Evolutionary conservation across 139 green algal genomes (phyloP).

Genomic region (Trebouxia sp.): DNA sequence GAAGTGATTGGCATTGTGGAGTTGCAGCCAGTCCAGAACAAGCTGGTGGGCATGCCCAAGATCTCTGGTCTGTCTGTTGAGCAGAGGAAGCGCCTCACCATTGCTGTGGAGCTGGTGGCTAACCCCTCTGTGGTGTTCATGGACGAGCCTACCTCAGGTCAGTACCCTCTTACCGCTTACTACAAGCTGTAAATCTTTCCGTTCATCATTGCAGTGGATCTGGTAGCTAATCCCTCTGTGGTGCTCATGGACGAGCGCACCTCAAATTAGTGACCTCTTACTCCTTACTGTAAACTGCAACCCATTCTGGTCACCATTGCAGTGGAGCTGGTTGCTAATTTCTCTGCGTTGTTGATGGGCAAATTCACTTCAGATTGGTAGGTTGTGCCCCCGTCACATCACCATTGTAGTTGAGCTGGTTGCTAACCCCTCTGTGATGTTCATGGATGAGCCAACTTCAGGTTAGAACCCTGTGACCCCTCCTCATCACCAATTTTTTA

Average conservation of each 20-base stretch:
- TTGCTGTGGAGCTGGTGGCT: slow-evolving; percentile 88
- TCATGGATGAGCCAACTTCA: slow-evolving; percentile 64
- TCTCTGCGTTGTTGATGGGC: slow-evolving; percentile 93
- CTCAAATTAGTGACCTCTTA: slow-evolving; percentile 27
- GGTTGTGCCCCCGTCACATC: slow-evolving; percentile 39
- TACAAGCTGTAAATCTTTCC: neutral
- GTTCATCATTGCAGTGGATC: slow-evolving; percentile 92
- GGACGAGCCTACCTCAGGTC: slow-evolving; percentile 69
- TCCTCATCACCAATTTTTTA: neutral
- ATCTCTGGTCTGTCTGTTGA: slow-evolving; percentile 70
- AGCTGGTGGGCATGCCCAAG: slow-evolving; percentile 52
- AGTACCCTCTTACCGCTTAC: slow-evolving; percentile 23
- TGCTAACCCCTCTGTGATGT: too few relatives aligned
- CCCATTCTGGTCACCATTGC: slow-evolving; percentile 87
- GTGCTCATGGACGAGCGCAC: slow-evolving; percentile 92
- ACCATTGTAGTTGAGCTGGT: slow-evolving; percentile 55
- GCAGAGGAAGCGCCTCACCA: slow-evolving; percentile 91
- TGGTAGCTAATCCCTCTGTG: slow-evolving; percentile 80
- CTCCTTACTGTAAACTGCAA: neutral
- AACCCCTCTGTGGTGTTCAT: slow-evolving; percentile 93
- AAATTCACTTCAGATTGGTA: slow-evolving; percentile 51
- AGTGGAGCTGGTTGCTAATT: slow-evolving; percentile 84
- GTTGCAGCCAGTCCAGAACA: slow-evolving; percentile 46
- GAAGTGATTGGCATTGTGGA: slow-evolving; percentile 70
- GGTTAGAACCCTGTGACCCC: slow-evolving; percentile 4